Base-by-base conservation (phyloP, 768 basidiomycete genomes). In the Stropharia rugosoannulata region DNA sequence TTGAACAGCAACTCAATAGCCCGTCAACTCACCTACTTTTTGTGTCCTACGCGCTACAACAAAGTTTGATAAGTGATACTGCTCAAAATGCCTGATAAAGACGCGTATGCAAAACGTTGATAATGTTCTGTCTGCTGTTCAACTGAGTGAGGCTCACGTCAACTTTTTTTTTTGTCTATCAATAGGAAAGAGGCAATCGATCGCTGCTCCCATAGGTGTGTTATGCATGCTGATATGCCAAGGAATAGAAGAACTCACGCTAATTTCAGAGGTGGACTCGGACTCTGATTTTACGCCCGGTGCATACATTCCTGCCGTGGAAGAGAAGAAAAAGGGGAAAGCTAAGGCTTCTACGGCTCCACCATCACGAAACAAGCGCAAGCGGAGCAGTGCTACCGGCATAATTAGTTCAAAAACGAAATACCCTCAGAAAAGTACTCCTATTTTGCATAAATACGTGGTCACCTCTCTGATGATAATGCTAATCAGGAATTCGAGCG, bases 251-350 rank as follows among this genome's bases (percentile, higher is more conserved):
- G 18, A 35, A 11, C 22, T 19, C 25, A 18, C n/a, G 6, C 5
- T 35, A 19, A 18, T 16, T 10, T 32, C 51, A 77, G 80, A 80
- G 53, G 59, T 65, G 0, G 80, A 81, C 60, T 78, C 78, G 0
- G 82, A 84, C 61, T 72, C 79, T 22, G 79, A 80, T 15, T 62
- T 62, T 48, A 50, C 29, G 18, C 39, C 62, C 7, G 62, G 62
- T 1, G 56, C 64, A 6, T 75, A 74, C 56, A 51, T 75, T 4
- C 69, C 68, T 19, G 5, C 29, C 1, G 29, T 32, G 5, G 72
- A 75, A 56, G 49, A 57, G 3, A 63, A 55, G 41, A 63, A 53
- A 46, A 75, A 65, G 53, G 74, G 71, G 53, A 72, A 69, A 48
- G 35, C 37, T n/a, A 57, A 55, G 39, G 42, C 48, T 8, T 49